Conservation (phyloP, 1,284 basidiomycete genomes). For the Anthracocystis walkeri region DNA sequence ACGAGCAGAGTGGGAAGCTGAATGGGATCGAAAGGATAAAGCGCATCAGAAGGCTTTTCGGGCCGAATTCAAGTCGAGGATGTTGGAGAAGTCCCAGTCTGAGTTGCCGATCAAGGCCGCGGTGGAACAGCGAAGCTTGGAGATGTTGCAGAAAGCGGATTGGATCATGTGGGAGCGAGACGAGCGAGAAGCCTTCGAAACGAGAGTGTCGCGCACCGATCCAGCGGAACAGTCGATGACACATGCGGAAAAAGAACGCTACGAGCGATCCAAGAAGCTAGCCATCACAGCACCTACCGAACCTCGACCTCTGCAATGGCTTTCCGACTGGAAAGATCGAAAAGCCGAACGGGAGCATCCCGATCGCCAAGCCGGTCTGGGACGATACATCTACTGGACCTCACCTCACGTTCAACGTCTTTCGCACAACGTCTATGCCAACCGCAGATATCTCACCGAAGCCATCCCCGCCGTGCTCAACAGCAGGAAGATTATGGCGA, state of each 20-base stretch:
- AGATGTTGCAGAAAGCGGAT: slow-evolving; percentile 31
- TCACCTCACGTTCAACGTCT: slow-evolving; percentile 44
- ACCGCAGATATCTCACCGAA: slow-evolving; percentile 37
- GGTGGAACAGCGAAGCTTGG: slow-evolving; percentile 21
- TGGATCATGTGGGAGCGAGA: slow-evolving; percentile 39
- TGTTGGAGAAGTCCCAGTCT: slow-evolving; percentile 28
- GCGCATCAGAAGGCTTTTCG: slow-evolving; percentile 9
- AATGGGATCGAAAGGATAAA: slow-evolving; percentile 5
- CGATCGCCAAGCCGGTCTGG: slow-evolving; percentile 36
- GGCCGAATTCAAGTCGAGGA: slow-evolving; percentile 17
- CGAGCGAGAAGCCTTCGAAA: slow-evolving; percentile 36
- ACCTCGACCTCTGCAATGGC: slow-evolving; percentile 30
- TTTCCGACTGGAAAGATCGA: slow-evolving; percentile 10
- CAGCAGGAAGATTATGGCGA: slow-evolving; percentile 34
- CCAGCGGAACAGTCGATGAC: slow-evolving; percentile 13
- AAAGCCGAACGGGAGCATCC: slow-evolving; percentile 33
- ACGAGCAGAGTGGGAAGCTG: slow-evolving; percentile 17
- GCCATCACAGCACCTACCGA: slow-evolving; percentile 18
- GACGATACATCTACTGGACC: slow-evolving; percentile 40
- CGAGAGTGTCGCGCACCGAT: slow-evolving; percentile 1
- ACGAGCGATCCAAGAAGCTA: not conserved
- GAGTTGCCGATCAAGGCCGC: slow-evolving; percentile 29
- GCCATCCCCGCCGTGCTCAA: slow-evolving; percentile 31
- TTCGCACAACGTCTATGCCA: slow-evolving; percentile 38
- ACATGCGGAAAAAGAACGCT: slow-evolving; percentile 16